Evolutionary conservation across 139 green algal genomes (phyloP).

Genomic region (Chlorella sp.): DNA sequence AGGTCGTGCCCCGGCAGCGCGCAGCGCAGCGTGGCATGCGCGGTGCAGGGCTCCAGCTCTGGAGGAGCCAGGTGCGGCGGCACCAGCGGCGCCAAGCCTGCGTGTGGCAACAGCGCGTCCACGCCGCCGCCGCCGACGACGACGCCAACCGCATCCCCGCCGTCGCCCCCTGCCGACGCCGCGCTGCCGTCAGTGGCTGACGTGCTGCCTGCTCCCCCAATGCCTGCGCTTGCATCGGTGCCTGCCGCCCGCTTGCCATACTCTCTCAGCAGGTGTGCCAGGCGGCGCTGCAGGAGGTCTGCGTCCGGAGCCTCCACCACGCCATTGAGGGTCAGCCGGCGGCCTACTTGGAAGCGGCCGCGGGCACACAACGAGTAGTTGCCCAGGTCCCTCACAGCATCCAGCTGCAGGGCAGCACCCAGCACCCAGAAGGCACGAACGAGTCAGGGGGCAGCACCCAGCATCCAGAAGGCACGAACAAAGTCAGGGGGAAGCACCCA

Average conservation of each 20-base stretch:
- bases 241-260: not conserved
- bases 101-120: too few relatives aligned
- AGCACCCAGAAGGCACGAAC: not conserved
- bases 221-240: not conserved
- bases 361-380: constrained; percentile 61
- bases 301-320: constrained; percentile 54
- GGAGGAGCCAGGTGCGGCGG: not conserved
- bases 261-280: not conserved
- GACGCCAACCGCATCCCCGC: too few relatives aligned
- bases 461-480: too few relatives aligned
- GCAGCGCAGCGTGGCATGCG: constrained; percentile 26
- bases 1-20: constrained; percentile 52
- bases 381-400: constrained; percentile 54
- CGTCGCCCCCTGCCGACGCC: not conserved
- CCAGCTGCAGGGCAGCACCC: constrained; percentile 27
- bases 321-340: constrained; percentile 40
- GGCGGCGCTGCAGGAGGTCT: not conserved
- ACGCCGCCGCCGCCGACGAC: not conserved
- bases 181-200: not conserved
- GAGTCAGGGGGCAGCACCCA: not conserved
- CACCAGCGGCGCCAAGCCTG: not conserved
- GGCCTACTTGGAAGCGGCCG: constrained; percentile 38
- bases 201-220: not conserved
- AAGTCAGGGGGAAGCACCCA: too few relatives aligned
- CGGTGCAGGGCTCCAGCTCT: constrained; percentile 1